These are phyloP conservation scores for Vitis hybrid DNA, from an alignment of 177 flowering plant genomes.

Conservation along the genomic window DNA sequence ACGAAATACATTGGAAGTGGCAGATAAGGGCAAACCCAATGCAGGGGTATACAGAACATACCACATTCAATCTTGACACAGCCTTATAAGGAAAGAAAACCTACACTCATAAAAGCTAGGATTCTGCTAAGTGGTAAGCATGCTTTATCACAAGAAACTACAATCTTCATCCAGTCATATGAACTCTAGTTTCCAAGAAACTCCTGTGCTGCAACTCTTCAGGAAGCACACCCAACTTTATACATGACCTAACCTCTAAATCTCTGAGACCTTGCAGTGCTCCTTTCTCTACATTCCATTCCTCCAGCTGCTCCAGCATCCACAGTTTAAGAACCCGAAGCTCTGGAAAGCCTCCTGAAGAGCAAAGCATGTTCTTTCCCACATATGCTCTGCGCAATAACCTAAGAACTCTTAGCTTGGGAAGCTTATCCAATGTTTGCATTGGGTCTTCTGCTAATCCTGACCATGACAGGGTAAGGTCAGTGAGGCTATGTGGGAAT, in stretches of 20 bases:
- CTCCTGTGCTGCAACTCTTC: neutral
- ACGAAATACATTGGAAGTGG: too few relatives aligned
- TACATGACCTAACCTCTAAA: constrained; percentile 11
- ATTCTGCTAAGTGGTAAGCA: neutral
- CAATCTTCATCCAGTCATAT: too few relatives aligned
- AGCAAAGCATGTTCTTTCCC: neutral
- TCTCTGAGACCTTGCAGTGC: constrained; percentile 6
- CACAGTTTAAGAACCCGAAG: neutral
- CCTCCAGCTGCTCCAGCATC: constrained; percentile 4
- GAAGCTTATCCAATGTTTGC: neutral
- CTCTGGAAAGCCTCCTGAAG: neutral
- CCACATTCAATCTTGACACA: too few relatives aligned
- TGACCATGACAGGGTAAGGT: constrained; percentile 8
- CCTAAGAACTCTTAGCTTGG: neutral
- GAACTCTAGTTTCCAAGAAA: neutral
- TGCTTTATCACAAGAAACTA: neutral
- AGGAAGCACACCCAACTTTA: neutral
- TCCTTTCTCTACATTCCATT: neutral
- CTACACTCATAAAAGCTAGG: too few relatives aligned
- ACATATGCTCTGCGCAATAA: constrained; percentile 1
- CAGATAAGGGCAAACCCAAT: too few relatives aligned
- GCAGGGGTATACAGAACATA: too few relatives aligned
- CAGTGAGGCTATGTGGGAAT: neutral
- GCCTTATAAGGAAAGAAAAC: too few relatives aligned
- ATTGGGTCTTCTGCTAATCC: neutral